Base-by-base conservation (phyloP, 768 basidiomycete species). In the Russula brevipes region DNA sequence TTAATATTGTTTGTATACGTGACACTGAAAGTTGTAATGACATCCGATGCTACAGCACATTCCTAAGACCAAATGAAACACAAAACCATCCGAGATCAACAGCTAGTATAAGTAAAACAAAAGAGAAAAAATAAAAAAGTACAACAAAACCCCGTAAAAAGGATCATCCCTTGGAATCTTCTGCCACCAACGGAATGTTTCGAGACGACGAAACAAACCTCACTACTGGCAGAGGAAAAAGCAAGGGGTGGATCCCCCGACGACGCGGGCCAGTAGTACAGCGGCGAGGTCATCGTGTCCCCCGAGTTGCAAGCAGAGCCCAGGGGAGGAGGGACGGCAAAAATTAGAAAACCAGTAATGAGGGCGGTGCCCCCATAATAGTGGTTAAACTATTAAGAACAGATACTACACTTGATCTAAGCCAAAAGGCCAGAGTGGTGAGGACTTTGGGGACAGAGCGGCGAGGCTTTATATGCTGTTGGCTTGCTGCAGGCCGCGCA, bases 351-450 rank as follows among this genome's bases (percentile, higher is more conserved):
- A 72, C 70, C 71, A 72, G 69, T 35, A 70, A 72, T 70, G 70
- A 54, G 61, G 69, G 71, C 71, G 64, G 71, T 72, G 71, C 71
- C 70, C 63, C 61, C 70, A 72, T 72, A 72, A 72, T 72, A 72
- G 71, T 72, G 71, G 71, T 85, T 84, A 84, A 84, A 84, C 83
- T 84, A 84, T 84, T 85, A 88, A 89, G 87, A 89, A 89, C 88
- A 91, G 88, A 89, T 91, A 91, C 89, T 90, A 91, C 89, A 91
- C 89, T 90, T 90, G 88, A 90, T 91, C 89, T 89, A 90, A 91
- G 89, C 89, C 88, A 90, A 89, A 88, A 89, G 88, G 87, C 87
- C 87, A 88, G 87, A 89, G 87, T 88, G 87, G 87, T 87, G 79
- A 85, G 65, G 77, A 64, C 11, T 54, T 17, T 10, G 5, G 17